Evolutionary conservation across 345 rosid genomes (phyloP).

Genomic region (Mallotus nudiflorus): DNA sequence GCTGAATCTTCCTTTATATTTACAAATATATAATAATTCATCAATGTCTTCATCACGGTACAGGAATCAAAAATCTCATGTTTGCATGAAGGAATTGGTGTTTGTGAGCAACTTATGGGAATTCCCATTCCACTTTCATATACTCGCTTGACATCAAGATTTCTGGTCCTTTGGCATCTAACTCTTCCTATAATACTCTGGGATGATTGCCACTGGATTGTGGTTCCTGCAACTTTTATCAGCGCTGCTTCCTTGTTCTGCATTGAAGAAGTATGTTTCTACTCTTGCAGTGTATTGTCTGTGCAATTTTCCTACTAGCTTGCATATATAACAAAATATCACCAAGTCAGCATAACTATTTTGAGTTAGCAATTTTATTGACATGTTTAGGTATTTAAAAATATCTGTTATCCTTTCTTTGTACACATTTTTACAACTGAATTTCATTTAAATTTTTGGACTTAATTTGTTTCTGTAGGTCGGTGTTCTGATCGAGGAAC

Average conservation of each 20-base stretch:
- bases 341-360: too few relatives aligned
- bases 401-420: background rate
- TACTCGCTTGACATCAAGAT: slow-evolving; percentile 91
- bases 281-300: background rate
- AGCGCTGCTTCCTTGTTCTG: slow-evolving; percentile 97
- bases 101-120: slow-evolving; percentile 83
- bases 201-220: slow-evolving; percentile 99
- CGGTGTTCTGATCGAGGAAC: slow-evolving; percentile 96
- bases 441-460: background rate
- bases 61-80: slow-evolving; percentile 78
- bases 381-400: background rate
- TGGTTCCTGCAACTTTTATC: slow-evolving; percentile 91
- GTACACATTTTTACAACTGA: background rate
- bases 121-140: slow-evolving; percentile 91
- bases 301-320: background rate
- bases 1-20: background rate
- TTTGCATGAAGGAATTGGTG: slow-evolving; percentile 83
- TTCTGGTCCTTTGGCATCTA: slow-evolving; percentile 94
- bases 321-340: background rate
- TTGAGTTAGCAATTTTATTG: background rate
- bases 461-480: slow-evolving; percentile 47
- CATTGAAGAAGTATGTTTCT: slow-evolving; percentile 80
- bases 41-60: slow-evolving; percentile 10
- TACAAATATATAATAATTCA: background rate
- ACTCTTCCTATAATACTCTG: slow-evolving; percentile 92